phyloP scores from a whole-genome alignment of 73 alveolate species.

The Effrenium voratum region DNA sequence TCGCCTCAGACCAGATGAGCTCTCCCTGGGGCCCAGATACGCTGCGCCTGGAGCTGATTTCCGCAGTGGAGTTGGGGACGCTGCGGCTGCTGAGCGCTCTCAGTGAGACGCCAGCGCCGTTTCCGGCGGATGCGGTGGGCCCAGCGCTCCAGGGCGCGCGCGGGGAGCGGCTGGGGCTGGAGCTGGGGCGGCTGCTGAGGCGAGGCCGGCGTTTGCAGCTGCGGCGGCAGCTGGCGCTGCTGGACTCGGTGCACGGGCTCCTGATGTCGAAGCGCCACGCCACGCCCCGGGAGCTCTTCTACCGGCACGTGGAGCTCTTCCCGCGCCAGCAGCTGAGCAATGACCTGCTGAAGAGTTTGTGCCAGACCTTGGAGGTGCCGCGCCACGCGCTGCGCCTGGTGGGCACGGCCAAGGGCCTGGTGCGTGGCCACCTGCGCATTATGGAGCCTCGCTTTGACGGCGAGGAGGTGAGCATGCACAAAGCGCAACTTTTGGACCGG shows the following conservation, averaged over 20 bases:
- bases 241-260: conserved; percentile 72
- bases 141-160: background rate
- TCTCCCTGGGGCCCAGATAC: conserved; percentile 76
- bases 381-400: conserved; percentile 69
- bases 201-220: conserved; percentile 22
- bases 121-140: no score
- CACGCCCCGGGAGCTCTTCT: conserved; percentile 72
- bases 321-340: conserved; percentile 75
- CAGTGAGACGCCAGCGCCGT: no score
- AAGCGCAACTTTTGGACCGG: no score
- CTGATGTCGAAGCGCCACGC: conserved; percentile 50
- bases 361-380: conserved; percentile 70
- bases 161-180: background rate
- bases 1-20: no score
- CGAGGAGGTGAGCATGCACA: no score
- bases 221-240: conserved; percentile 59
- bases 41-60: conserved; percentile 31
- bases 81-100: conserved; percentile 32
- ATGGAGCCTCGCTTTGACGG: conserved; percentile 61
- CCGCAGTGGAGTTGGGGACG: conserved; percentile 23
- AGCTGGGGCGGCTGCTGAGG: conserved; percentile 27
- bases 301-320: conserved; percentile 63
- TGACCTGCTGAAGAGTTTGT: conserved; percentile 52
- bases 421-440: conserved; percentile 82
- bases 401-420: conserved; percentile 85